A percentile compares a stretch with the other conserved stretches of the same genome.
phyloP scores from a whole-genome alignment of 192 early-diverging fungal genomes.

The Linnemannia schmuckeri region DNA sequence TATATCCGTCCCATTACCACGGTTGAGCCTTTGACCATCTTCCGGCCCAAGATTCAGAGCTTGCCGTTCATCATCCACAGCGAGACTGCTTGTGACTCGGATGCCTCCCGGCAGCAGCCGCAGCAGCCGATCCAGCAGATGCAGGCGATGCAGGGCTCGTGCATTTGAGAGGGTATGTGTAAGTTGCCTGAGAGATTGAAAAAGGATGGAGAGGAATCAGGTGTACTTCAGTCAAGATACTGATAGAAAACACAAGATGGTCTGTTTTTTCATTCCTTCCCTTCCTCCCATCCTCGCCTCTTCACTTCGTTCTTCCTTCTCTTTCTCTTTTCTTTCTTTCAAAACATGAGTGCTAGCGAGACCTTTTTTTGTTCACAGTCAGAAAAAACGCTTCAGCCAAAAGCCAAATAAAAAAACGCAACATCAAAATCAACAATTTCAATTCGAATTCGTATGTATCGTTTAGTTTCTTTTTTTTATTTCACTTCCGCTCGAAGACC shows the following conservation, averaged over 20 bases:
- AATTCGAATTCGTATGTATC: too few species aligned
- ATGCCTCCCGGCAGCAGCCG: not conserved
- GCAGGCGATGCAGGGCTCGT: not conserved
- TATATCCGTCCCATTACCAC: slow-evolving; percentile 33
- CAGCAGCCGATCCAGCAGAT: not conserved
- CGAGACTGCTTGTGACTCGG: slow-evolving; percentile 5
- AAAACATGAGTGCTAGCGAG: not conserved
- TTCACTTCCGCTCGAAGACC: too few species aligned
- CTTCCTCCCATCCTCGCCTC: not conserved
- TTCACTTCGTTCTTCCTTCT: not conserved
- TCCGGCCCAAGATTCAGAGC: slow-evolving; percentile 35
- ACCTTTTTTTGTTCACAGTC: not conserved
- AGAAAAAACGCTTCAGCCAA: not conserved
- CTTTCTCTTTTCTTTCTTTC: not conserved
- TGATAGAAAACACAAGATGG: not conserved
- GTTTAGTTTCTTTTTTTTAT: too few species aligned
- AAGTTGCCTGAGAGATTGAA: not conserved
- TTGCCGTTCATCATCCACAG: slow-evolving; percentile 43
- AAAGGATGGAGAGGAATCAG: not conserved
- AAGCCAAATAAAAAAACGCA: not conserved
- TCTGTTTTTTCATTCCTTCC: not conserved
- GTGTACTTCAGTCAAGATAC: not conserved
- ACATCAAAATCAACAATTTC: too few species aligned
- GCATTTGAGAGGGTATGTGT: not conserved
- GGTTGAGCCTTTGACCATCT: slow-evolving; percentile 44